A percentile compares a stretch with the other conserved stretches of the same genome.
These are phyloP conservation scores for Leccinum barrowsii DNA, from an alignment of 768 basidiomycete genomes.

Conservation along the genomic window DNA sequence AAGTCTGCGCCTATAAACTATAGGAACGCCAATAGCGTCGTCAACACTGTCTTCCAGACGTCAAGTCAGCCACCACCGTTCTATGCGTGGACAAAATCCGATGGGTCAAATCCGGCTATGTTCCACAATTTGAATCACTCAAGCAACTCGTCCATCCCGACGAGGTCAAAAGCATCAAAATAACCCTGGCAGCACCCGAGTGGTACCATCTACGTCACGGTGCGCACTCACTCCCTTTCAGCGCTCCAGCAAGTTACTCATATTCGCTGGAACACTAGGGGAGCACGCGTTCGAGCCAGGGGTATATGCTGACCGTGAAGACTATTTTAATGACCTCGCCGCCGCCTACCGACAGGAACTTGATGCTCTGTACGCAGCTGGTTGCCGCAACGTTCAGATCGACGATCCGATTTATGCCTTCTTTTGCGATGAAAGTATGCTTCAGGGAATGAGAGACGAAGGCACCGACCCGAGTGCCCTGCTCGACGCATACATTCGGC, in stretches of 20 bases:
- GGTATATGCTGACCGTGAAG: constrained; percentile 29
- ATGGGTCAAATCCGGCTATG: constrained; percentile 58
- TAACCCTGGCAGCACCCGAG: constrained; percentile 68
- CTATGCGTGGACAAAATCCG: constrained; percentile 55
- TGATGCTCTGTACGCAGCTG: constrained; percentile 40
- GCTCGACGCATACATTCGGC: constrained; percentile 53
- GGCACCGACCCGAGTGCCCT: constrained; percentile 63
- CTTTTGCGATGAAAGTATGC: constrained; percentile 60
- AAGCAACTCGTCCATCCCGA: constrained; percentile 56
- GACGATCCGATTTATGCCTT: constrained; percentile 51
- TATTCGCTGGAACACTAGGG: constrained; percentile 5
- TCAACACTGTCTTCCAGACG: constrained; percentile 8
- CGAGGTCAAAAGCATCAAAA: constrained; percentile 64
- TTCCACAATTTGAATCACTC: constrained; percentile 59
- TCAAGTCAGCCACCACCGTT: constrained; percentile 14
- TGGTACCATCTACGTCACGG: constrained; percentile 73
- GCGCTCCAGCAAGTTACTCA: too few relatives aligned
- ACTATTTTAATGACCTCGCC: constrained; percentile 48
- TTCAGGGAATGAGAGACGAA: constrained; percentile 54
- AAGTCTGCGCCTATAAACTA: background rate
- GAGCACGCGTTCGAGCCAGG: constrained; percentile 19
- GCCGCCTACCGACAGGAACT: constrained; percentile 45
- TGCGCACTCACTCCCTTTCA: constrained; percentile 15
- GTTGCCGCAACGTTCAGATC: constrained; percentile 42
- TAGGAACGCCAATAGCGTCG: background rate